Evolutionary conservation across 148 eudicot species (phyloP), one percentile per base, ranked within the genome.

Genomic region (Vaccinium corymbosum): DNA sequence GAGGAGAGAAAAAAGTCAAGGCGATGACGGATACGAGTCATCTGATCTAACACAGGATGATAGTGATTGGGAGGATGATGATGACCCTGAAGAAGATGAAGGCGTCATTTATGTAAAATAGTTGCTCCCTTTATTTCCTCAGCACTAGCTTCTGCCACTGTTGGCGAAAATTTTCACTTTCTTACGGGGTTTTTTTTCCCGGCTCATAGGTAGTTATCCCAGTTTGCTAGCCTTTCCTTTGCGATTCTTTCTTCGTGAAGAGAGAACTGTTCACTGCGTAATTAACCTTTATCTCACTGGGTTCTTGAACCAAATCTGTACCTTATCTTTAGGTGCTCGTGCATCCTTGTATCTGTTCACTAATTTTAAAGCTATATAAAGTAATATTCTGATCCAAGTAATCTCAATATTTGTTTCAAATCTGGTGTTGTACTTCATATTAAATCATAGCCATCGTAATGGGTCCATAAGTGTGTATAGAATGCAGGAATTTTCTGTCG

Each of bases 31-130:
- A 29, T 76, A 56, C 48, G 90, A 85, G 84, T 53, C 89, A 50
- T 76, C 90, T 42, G 84, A 83, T 71, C 78, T 83, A 55, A 78
- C 83, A 61, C 51, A 87, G 53, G 92, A 92, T 78, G 93, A 91
- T 57, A 89, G 84, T 2, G 91, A 91, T 27, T 91, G 94, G 94
- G 91, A 94, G 95, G 93, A 87, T 46, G 95, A 80, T 42, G 95
- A 94, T 48, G 96, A 90, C 82, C 85, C 83, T 6, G 94, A 92
- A 42, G 99, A 95, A 42, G 99, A 95, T 79, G 98, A 97, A 86
- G 95, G 91, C 85, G 89, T 97, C 25, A 91, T 95, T 76, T 93
- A 95, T 87, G 96, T 97, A 62, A 84, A 94, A 50, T 91, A 86
- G 85, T 62, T 64, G 79, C 61, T 71, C 50, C 78, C 52, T 71